A percentile compares a stretch with the other conserved stretches of the same genome.
These are phyloP conservation scores for Salix dunnii DNA, from an alignment of 345 rosid genomes.

Conservation along the genomic window DNA sequence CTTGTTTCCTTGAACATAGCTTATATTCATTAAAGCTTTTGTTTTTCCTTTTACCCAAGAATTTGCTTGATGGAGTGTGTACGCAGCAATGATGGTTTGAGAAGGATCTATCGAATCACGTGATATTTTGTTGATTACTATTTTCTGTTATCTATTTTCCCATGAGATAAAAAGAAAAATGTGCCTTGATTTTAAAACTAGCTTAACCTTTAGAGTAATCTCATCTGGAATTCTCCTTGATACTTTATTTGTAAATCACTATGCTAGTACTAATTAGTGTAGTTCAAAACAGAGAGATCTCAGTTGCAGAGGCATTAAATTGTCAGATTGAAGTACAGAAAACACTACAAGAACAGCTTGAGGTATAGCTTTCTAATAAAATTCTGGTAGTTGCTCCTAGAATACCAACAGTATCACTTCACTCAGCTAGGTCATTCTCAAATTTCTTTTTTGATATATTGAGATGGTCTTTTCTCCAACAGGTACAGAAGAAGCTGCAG, in stretches of 20 bases:
- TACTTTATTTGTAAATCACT: not conserved
- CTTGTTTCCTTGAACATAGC: not conserved
- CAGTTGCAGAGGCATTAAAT: constrained; percentile 44
- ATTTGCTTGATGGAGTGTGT: not conserved
- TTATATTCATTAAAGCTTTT: not conserved
- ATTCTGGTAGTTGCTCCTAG: not conserved
- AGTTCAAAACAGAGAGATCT: constrained; percentile 41
- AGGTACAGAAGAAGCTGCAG: constrained; percentile 73
- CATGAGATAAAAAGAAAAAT: not conserved
- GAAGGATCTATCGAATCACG: not conserved
- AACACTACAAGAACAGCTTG: constrained; percentile 59
- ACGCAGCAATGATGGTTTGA: not conserved
- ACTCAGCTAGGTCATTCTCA: not conserved
- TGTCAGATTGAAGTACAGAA: constrained; percentile 56
- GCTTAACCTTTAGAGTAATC: not conserved
- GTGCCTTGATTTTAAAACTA: not conserved
- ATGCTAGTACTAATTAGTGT: not conserved
- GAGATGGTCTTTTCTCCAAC: not conserved
- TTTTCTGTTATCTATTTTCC: not conserved
- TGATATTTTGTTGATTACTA: not conserved
- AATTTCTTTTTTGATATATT: not conserved
- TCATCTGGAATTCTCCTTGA: not conserved
- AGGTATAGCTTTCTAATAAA: constrained; percentile 35
- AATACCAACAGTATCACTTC: not conserved
- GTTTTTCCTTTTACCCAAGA: not conserved